Evolutionary conservation across 202 grass and related monocot species (phyloP).

Genomic region (Hordeum pubiflorum): DNA sequence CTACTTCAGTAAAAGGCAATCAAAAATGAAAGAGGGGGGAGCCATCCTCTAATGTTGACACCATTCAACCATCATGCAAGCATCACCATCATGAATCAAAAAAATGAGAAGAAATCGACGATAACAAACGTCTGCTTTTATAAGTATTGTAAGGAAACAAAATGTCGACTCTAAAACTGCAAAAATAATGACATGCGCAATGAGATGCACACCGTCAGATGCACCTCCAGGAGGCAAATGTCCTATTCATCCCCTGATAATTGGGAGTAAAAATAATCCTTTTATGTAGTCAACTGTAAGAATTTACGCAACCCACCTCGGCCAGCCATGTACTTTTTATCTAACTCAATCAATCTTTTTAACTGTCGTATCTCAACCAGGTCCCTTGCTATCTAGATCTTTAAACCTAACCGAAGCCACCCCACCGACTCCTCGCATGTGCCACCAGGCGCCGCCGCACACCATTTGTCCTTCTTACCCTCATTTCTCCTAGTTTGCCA

Average conservation of each 20-base stretch:
- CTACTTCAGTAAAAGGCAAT: neutral
- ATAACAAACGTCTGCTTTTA: neutral
- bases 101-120: neutral
- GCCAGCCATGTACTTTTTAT: too few relatives aligned
- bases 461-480: neutral
- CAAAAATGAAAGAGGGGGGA: neutral
- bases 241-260: slow-evolving; percentile 43
- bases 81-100: neutral
- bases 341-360: slow-evolving; percentile 27
- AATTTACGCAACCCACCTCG: too few relatives aligned
- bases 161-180: neutral
- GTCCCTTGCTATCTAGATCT: slow-evolving; percentile 32
- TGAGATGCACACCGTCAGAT: too few relatives aligned
- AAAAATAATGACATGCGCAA: too few relatives aligned
- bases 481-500: neutral
- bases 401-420: neutral
- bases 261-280: too few relatives aligned
- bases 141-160: too few relatives aligned
- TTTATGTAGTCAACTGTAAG: too few relatives aligned
- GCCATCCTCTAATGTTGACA: slow-evolving; percentile 7
- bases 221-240: neutral
- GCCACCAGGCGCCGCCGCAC: neutral
- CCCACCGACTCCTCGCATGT: neutral
- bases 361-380: slow-evolving; percentile 30
- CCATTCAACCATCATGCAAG: neutral